Evolutionary conservation across 169 alveolate species (phyloP).

Genomic region (Toxoplasma gondii): DNA sequence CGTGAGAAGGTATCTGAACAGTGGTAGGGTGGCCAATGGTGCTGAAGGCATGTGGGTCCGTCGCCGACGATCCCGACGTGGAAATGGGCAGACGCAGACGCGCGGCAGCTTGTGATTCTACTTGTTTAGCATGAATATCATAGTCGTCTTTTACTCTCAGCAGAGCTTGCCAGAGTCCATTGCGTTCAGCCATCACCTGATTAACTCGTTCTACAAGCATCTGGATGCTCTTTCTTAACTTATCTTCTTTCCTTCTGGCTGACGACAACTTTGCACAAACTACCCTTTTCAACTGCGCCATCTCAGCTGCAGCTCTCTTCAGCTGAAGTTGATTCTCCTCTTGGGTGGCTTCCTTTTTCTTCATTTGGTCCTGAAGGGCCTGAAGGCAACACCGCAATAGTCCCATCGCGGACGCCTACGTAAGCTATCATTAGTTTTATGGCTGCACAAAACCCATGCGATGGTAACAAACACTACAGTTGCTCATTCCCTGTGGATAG

Average conservation of each 20-base stretch:
- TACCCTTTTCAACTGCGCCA: background rate
- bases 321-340: background rate
- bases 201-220: background rate
- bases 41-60: no score
- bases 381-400: background rate
- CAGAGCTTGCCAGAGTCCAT: constrained; percentile 36
- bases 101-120: constrained; percentile 10
- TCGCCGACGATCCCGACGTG: background rate
- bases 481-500: no score
- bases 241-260: background rate
- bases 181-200: constrained; percentile 21
- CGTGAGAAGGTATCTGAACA: no score
- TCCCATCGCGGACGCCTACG: no score
- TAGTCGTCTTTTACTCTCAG: constrained; percentile 33
- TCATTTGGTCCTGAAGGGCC: background rate
- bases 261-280: background rate
- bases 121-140: background rate
- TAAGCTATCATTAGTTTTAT: no score
- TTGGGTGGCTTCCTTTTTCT: background rate
- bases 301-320: background rate
- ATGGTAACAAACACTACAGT: no score
- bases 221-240: background rate
- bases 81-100: background rate
- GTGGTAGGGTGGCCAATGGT: no score
- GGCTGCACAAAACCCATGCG: no score